Percentiles rank a stretch among this genome's conserved stretches.
phyloP scores from a whole-genome alignment of 345 rosid genomes.

The Aquilaria sinensis region DNA sequence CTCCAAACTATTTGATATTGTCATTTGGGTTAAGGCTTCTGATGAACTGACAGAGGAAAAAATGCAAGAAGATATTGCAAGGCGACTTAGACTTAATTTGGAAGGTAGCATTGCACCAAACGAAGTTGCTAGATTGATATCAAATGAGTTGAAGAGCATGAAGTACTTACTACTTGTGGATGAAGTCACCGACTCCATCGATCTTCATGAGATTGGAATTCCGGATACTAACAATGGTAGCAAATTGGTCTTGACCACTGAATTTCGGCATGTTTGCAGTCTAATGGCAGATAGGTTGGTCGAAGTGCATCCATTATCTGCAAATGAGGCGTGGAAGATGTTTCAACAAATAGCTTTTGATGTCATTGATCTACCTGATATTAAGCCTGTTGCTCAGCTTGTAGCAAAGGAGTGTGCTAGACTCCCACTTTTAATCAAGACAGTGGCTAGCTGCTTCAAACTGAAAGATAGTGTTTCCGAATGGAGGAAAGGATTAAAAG shows the following conservation, averaged over 20 bases:
- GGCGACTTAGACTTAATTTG: conserved; percentile 11
- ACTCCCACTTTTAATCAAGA: conserved; percentile 16
- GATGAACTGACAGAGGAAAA: conserved; percentile 14
- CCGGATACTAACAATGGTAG: conserved; percentile 11
- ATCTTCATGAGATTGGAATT: conserved; percentile 18
- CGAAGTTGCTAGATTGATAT: conserved; percentile 19
- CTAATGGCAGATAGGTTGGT: conserved; percentile 19
- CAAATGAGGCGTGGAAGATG: conserved; percentile 21
- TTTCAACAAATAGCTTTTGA: conserved; percentile 19
- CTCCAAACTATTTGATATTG: conserved; percentile 23
- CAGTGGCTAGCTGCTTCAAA: conserved; percentile 13
- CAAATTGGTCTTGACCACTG: conserved; percentile 26
- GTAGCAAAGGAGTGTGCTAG: conserved; percentile 14
- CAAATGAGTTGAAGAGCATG: conserved; percentile 16
- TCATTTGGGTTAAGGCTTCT: conserved; percentile 19
- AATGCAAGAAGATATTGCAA: conserved; percentile 18
- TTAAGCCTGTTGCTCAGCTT: conserved; percentile 9
- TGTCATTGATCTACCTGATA: conserved; percentile 12
- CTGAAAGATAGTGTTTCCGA: conserved; percentile 4
- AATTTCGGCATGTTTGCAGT: conserved; percentile 9
- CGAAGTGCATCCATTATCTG: conserved; percentile 7
- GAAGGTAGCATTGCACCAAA: neutral
- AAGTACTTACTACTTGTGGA: conserved; percentile 30
- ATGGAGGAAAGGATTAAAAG: conserved; percentile 15
- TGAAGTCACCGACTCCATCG: conserved; percentile 18